These are phyloP conservation scores for Dendrobium chrysotoxum DNA, from an alignment of 106 monocot species.

Conservation along the genomic window DNA sequence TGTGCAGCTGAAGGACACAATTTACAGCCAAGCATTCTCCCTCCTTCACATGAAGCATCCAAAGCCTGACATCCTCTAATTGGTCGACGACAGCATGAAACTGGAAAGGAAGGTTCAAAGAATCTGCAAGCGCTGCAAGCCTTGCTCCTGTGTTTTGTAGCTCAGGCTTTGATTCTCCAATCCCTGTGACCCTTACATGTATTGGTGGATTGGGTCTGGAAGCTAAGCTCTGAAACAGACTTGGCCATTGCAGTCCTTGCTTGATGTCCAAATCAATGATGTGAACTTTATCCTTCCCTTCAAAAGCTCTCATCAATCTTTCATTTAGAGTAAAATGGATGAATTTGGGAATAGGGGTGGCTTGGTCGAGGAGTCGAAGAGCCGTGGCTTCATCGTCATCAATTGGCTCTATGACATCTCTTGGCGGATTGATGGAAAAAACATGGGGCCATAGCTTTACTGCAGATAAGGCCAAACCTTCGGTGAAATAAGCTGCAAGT, in stretches of 20 bases:
- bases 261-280: conserved; percentile 89
- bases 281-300: conserved; percentile 66
- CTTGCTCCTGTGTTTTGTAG: conserved; percentile 57
- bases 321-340: conserved; percentile 77
- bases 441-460: conserved; percentile 55
- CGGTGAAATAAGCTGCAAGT: conserved; percentile 66
- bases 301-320: conserved; percentile 43
- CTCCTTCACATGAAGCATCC: conserved; percentile 96
- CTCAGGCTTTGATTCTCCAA: conserved; percentile 54
- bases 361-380: conserved; percentile 45
- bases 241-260: conserved; percentile 82
- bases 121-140: conserved; percentile 51
- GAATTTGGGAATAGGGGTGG: conserved; percentile 66
- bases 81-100: conserved; percentile 80
- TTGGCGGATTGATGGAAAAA: conserved; percentile 42
- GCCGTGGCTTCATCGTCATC: conserved; percentile 39
- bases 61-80: conserved; percentile 83
- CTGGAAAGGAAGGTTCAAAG: conserved; percentile 47
- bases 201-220: conserved; percentile 48
- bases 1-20: conserved; percentile 62
- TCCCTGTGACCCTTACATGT: conserved; percentile 75
- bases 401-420: conserved; percentile 16
- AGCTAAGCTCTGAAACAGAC: conserved; percentile 64
- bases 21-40: conserved; percentile 80
- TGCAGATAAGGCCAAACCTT: conserved; percentile 45